These are phyloP conservation scores for Ettlia oleoabundans DNA, from an alignment of 139 green algal genomes.

Conservation along the genomic window DNA sequence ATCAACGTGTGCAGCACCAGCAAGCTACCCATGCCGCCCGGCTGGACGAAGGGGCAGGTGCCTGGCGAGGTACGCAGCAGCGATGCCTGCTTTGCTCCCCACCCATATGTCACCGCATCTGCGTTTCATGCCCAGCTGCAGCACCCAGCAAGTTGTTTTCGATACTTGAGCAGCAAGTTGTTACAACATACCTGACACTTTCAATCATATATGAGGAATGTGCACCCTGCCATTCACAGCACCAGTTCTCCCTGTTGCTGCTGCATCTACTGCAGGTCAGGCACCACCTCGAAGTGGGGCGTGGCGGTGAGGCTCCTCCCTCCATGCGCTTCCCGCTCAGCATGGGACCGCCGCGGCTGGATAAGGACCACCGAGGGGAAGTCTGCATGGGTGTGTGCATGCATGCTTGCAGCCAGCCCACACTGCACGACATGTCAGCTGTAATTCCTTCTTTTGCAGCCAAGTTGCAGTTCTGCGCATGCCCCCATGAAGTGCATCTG, in stretches of 20 bases:
- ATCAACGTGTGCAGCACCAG: conserved; percentile 75
- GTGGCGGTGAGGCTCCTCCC: conserved; percentile 27
- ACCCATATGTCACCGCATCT: no score
- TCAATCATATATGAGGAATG: no score
- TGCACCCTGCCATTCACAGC: no score
- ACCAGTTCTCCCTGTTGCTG: not conserved
- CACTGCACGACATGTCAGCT: not conserved
- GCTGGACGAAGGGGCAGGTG: conserved; percentile 53
- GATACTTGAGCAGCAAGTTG: no score
- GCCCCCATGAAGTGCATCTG: no score
- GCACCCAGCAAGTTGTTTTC: no score
- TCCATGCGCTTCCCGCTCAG: conserved; percentile 76
- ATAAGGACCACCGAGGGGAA: conserved; percentile 66
- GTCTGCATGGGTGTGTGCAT: conserved; percentile 48
- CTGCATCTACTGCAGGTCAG: not conserved
- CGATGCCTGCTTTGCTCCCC: not conserved
- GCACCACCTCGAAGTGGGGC: not conserved
- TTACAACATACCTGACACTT: no score
- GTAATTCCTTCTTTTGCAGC: not conserved
- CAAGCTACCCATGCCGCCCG: conserved; percentile 58
- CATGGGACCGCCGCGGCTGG: conserved; percentile 44
- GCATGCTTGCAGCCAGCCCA: not conserved
- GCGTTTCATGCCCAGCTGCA: no score
- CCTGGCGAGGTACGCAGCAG: conserved; percentile 13
- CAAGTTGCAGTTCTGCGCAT: no score